Evolutionary conservation across 352 stramenopile species (phyloP), one percentile per base, ranked within the genome.

Genomic region (Blastocystis sp.): DNA sequence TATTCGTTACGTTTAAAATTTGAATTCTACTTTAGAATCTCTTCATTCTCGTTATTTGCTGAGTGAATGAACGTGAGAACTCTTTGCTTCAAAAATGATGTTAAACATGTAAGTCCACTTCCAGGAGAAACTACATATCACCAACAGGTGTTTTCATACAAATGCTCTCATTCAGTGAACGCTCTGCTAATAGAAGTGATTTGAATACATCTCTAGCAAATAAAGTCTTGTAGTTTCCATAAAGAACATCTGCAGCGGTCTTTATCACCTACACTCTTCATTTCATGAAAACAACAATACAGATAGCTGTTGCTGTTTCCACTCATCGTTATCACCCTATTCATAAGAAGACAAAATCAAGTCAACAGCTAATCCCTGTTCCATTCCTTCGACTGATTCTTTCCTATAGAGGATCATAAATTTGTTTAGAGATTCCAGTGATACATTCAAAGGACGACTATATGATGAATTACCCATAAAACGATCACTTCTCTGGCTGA

Each of bases 281-380:
- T 35, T 30, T 37, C 40, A 42, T 13, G 11, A 40, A 40, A 7
- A 42, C 15, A 88, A 13, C 24, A 53, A 68, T 60, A 88, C 58
- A 44, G n/a, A 33, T 15, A 81, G 15, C n/a, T 88, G 62, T 42
- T 88, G 42, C 54, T 76, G 22, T 37, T 88, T 76, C 58, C 77
- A 88, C 22, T 88, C 58, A 62, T 88, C 40, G 27, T 77, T 48
- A 30, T 88, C 77, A 78, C 58, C 77, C 58, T 77, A 73, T 17
- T 15, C 77, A 37, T 73, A 6, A 88, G 22, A 37, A 77, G 57
- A 78, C 19, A 30, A 42, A 2, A 15, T 27, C 22, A 57, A 68
- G 15, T 33, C 33, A 22, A 88, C 58, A 24, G 69, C 40, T 19
- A 88, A 11, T 7, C 4, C n/a, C 1, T 22, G 77, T 35, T 75